phyloP scores from a whole-genome alignment of 345 rosid species.

The Jatropha curcas region DNA sequence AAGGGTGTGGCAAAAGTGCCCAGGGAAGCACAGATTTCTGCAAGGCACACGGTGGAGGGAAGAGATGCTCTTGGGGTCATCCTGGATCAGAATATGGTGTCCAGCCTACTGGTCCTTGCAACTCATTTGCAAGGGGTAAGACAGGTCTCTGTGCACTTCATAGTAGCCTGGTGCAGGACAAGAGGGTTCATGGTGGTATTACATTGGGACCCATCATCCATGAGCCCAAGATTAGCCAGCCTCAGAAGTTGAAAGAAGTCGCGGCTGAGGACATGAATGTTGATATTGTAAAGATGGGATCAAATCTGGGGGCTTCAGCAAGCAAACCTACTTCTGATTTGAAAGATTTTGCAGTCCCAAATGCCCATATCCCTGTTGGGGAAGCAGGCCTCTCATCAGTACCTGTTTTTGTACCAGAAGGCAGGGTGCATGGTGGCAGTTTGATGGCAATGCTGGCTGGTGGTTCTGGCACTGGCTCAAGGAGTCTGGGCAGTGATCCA shows the following conservation, averaged over 20 bases:
- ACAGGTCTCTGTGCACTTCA: conserved; percentile 88
- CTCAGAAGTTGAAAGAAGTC: conserved; percentile 56
- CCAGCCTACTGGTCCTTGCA: conserved; percentile 64
- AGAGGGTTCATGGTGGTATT: conserved; percentile 81
- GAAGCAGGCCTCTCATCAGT: conserved; percentile 32
- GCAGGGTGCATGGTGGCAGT: conserved; percentile 96
- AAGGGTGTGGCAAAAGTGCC: conserved; percentile 94
- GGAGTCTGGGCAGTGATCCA: conserved; percentile 23
- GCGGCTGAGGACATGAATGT: conserved; percentile 57
- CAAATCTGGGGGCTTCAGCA: conserved; percentile 33
- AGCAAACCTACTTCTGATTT: conserved; percentile 34
- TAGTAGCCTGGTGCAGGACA: conserved; percentile 74
- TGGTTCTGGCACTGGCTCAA: conserved; percentile 44
- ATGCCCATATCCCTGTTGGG: conserved; percentile 15
- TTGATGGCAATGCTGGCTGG: conserved; percentile 69
- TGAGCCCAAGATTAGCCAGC: conserved; percentile 43
- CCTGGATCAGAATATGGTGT: conserved; percentile 66
- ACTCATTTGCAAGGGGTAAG: conserved; percentile 85
- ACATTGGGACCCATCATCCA: conserved; percentile 55
- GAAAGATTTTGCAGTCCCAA: conserved; percentile 35
- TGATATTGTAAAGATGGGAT: conserved; percentile 41
- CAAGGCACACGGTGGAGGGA: conserved; percentile 99
- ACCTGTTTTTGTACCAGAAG: conserved; percentile 63
- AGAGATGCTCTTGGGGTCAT: conserved; percentile 92
- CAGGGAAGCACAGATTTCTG: conserved; percentile 97